A percentile compares a stretch with the other conserved stretches of the same genome.
phyloP scores from a whole-genome alignment of 2,329 filamentous ascomycete species.

The Hirsutella thompsonii region DNA sequence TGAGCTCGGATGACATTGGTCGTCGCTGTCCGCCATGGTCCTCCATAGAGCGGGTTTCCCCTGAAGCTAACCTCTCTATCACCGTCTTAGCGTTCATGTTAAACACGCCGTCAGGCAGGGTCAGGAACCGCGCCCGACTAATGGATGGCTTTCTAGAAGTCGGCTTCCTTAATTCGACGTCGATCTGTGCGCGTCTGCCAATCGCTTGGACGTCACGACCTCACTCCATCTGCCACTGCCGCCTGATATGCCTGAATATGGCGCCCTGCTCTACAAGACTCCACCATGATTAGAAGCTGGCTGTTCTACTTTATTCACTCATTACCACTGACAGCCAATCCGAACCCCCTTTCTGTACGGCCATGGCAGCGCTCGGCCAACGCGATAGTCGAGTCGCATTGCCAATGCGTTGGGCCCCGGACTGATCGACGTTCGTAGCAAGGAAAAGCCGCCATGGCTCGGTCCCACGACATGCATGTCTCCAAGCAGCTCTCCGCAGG shows the following conservation, averaged over 20 bases:
- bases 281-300: too few relatives aligned
- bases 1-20: not conserved
- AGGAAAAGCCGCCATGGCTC: not conserved
- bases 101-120: not conserved
- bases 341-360: not conserved
- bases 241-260: not conserved
- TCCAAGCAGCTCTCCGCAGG: not conserved
- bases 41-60: not conserved
- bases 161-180: not conserved
- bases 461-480: not conserved
- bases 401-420: not conserved
- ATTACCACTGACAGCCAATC: not conserved
- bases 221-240: not conserved
- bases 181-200: not conserved
- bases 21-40: not conserved
- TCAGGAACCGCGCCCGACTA: not conserved
- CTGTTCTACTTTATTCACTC: not conserved
- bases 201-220: not conserved
- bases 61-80: not conserved
- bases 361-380: not conserved
- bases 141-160: not conserved
- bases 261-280: too few relatives aligned
- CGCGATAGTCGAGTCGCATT: conserved; percentile 1
- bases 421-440: not conserved
- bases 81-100: not conserved